Evolutionary conservation across 2,329 filamentous ascomycete species (phyloP), one percentile per base, ranked within the genome.

Genomic region (Gaeumannomyces tritici): DNA sequence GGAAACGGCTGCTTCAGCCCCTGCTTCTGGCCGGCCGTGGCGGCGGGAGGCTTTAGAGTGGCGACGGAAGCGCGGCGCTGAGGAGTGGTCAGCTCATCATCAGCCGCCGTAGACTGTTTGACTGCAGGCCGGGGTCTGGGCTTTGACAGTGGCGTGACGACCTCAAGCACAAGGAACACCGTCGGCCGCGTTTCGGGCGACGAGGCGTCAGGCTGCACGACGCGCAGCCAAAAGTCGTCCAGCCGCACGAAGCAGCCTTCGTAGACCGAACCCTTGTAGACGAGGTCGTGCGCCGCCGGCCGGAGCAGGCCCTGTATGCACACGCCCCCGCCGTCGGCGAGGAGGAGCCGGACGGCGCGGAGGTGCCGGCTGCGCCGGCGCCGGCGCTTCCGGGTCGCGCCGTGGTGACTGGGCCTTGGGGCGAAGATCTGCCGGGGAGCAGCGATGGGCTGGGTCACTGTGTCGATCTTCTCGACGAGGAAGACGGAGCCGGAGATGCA

Each of bases 231-330:
- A 55, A 80, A 79, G 11, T 69, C 66, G 31, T 79, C 74, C n/a
- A 82, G 67, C 51, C 74, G 75, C 27, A 84, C 75, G 66, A 82
- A 83, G 55, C 76, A 77, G 1, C 82, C 82, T 13, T 79, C 72
- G 4, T 70, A 71, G 47, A 84, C 66, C n/a, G 77, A 74, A 2
- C 75, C 76, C 1, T 68, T 69, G 55, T 81, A 75, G 11, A 83
- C 73, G n/a, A 81, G 75, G 4, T 75, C 73, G 60, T 84, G 80
- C 70, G 80, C 74, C 58, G 75, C 75, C 1, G 75, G 71, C 8
- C 71, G 70, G 55, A 84, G 69, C 9, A 85, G 69, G 0, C 80
- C 80, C 68, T 85, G 82, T n/a, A 85, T 75, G 65, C 79, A 83
- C 4, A 83, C 69, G 42, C 42, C 42, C 66, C 79, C 74, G 1